Conservation (phyloP, 352 stramenopile genomes). For the Aphanomyces astaci region DNA sequence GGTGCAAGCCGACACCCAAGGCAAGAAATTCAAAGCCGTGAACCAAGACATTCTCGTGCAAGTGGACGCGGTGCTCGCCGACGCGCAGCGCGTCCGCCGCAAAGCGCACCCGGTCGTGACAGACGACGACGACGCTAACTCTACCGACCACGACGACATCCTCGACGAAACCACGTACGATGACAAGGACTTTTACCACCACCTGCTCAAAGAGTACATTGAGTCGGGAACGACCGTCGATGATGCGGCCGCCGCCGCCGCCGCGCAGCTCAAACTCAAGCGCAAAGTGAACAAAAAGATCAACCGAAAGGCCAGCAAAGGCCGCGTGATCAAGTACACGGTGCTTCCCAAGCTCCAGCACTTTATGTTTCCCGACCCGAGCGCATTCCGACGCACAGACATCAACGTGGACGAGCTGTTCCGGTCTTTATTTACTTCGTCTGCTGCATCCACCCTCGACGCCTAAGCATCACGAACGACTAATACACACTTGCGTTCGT, state of each 20-base stretch:
- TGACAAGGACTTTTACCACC: constrained; percentile 83
- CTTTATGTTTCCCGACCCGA: constrained; percentile 84
- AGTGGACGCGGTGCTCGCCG: constrained; percentile 75
- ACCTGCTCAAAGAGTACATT: constrained; percentile 85
- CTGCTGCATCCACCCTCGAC: not conserved
- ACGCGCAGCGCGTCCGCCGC: constrained; percentile 71
- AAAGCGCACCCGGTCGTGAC: constrained; percentile 56
- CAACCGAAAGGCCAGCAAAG: constrained; percentile 85
- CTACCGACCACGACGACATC: constrained; percentile 34
- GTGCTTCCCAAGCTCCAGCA: constrained; percentile 85
- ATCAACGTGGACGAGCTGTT: constrained; percentile 83
- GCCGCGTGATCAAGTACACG: constrained; percentile 70
- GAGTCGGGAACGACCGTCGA: constrained; percentile 39
- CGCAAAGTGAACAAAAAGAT: constrained; percentile 63
- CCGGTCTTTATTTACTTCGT: constrained; percentile 63
- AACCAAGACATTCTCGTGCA: constrained; percentile 82
- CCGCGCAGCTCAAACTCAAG: constrained; percentile 58
- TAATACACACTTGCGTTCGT: too few relatives aligned
- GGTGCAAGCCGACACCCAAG: constrained; percentile 52
- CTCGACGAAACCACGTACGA: constrained; percentile 83
- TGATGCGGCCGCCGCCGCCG: constrained; percentile 38
- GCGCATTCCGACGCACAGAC: constrained; percentile 42
- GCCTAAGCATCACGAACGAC: too few relatives aligned
- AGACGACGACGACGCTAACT: constrained; percentile 31
- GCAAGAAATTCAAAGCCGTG: constrained; percentile 84